Percentiles rank a stretch among this genome's conserved stretches.
phyloP scores from a whole-genome alignment of 768 basidiomycete genomes.

The Agrocybe praecox region DNA sequence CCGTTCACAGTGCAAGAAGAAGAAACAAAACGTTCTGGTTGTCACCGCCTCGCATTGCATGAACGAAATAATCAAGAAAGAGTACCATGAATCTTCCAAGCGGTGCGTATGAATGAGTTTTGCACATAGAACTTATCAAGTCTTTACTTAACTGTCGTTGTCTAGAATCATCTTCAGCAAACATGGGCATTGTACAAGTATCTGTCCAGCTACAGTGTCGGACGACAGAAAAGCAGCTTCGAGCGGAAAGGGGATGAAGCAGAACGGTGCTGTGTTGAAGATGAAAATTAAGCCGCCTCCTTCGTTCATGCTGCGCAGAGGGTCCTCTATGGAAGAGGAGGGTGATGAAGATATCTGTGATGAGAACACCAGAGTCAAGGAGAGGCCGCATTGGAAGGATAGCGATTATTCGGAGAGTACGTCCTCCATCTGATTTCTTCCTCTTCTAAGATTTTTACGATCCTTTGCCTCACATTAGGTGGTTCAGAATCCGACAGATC shows the following conservation, averaged over 20 bases:
- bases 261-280: conserved; percentile 38
- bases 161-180: background rate
- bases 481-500: background rate
- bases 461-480: background rate
- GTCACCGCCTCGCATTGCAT: conserved; percentile 53
- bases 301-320: background rate
- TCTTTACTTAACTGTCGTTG: background rate
- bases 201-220: conserved; percentile 51
- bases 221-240: conserved; percentile 24
- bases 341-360: background rate
- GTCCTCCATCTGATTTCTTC: background rate
- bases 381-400: background rate
- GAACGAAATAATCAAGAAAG: conserved; percentile 52
- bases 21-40: conserved; percentile 58
- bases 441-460: background rate
- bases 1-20: conserved; percentile 63
- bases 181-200: conserved; percentile 26
- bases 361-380: background rate
- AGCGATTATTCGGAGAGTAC: background rate
- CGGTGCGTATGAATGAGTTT: conserved; percentile 34
- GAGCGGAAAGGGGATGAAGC: conserved; percentile 40
- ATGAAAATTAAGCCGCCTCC: conserved; percentile 28
- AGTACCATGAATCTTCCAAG: conserved; percentile 36
- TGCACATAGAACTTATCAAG: background rate
- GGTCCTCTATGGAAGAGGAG: background rate